Base-by-base conservation (phyloP, 2,329 filamentous ascomycete genomes). In the Apiospora sp. region DNA sequence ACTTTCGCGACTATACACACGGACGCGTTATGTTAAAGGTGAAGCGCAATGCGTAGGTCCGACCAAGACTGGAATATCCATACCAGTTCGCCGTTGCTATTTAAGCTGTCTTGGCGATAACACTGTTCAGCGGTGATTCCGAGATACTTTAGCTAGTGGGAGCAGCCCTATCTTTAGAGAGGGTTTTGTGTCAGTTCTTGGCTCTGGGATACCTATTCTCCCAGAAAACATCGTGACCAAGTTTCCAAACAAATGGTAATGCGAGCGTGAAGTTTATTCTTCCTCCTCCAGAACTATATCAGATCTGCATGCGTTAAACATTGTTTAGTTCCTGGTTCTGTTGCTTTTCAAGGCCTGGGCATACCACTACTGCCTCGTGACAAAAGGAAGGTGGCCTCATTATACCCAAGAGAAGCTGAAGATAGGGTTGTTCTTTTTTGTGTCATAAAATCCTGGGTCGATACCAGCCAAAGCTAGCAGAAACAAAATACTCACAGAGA, bases 131-230 rank as follows among this genome's bases (percentile, higher is more conserved):
- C 22, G 27, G 27, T 34, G 51, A 22, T 22, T 58, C n/a, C 27
- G 19, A 64, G 41, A 34, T 14, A 30, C 27, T 30, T 2, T 30
- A 41, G 34, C 58, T 14, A 34, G 22, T 41, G 58, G 16, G 16
- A 61, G 54, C 30, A 61, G 30, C 22, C 30, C 54, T 61, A 61
- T 37, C 54, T 61, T 61, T 37, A 61, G 54, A 61, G 54, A 61
- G 30, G 34, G 54, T 61, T 61, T 30, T 7, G 54, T 37, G 27
- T 19, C 54, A 37, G 30, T 22, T 22, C 54, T 61, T 37, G 30
- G 58, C 58, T 64, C 10, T 41, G 22, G 34, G 19, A 34, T 41
- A 41, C 7, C 8, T 41, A 8, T 34, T 41, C 10, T n/a, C 19
- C 13, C 3, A 41, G 34, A 19, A 41, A 37, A 41, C 22, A 64